phyloP scores from a whole-genome alignment of 2,329 filamentous ascomycete genomes.

The Exophiala viscosa region DNA sequence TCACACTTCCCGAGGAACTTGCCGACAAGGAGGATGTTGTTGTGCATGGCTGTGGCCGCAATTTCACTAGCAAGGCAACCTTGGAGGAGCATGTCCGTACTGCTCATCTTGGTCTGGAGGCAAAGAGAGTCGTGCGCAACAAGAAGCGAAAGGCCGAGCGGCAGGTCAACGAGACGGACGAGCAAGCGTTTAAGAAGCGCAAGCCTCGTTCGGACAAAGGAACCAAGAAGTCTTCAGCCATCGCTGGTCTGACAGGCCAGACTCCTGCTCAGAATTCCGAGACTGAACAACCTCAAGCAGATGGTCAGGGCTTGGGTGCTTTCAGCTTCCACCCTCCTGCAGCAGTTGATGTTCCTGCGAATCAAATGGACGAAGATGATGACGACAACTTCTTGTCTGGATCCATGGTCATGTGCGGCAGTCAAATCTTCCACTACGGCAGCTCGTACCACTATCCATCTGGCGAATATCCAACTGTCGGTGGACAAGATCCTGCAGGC shows the following conservation, averaged over 20 bases:
- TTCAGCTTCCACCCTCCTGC: not conserved
- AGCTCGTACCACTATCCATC: conserved; percentile 23
- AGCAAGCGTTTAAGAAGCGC: conserved; percentile 18
- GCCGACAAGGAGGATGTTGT: conserved; percentile 55
- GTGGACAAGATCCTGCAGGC: not conserved
- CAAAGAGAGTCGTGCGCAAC: conserved; percentile 38
- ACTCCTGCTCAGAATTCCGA: conserved; percentile 27
- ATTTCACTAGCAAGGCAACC: conserved; percentile 71
- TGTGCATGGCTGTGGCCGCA: conserved; percentile 66
- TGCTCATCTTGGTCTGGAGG: conserved; percentile 66
- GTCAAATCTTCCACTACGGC: conserved; percentile 24
- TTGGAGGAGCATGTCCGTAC: conserved; percentile 82
- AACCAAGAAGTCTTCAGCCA: conserved; percentile 18
- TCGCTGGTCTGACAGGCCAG: conserved; percentile 37
- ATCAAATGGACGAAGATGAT: conserved; percentile 4
- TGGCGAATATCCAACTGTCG: conserved; percentile 20
- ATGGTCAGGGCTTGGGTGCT: not conserved
- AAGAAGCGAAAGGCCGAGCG: conserved; percentile 40
- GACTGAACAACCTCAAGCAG: not conserved
- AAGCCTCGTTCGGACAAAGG: conserved; percentile 28
- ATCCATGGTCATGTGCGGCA: conserved; percentile 25
- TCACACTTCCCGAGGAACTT: conserved; percentile 57
- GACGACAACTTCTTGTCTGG: conserved; percentile 18
- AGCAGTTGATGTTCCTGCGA: not conserved
- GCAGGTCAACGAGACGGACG: conserved; percentile 22